phyloP scores from a whole-genome alignment of 805 yeast species.

The Wickerhamomyces alni region DNA sequence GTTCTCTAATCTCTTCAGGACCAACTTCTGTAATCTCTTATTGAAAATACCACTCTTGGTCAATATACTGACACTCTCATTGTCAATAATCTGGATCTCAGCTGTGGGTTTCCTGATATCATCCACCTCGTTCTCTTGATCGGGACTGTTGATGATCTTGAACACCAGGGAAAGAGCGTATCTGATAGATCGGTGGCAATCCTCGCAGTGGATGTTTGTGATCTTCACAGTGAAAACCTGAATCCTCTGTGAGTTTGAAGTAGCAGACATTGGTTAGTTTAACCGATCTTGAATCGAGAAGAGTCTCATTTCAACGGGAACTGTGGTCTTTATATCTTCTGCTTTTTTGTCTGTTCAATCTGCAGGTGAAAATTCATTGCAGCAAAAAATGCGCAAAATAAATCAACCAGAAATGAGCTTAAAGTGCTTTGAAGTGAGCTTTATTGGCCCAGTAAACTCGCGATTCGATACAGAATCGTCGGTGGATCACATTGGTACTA shows the following conservation, averaged over 20 bases:
- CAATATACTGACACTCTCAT: slow-evolving; percentile 9
- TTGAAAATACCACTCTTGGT: slow-evolving; percentile 3
- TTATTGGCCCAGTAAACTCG: no score
- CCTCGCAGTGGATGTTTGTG: slow-evolving; percentile 49
- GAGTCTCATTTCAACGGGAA: no score
- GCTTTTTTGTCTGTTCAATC: no score
- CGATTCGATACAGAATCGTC: no score
- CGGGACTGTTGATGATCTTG: background rate
- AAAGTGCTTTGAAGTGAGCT: background rate
- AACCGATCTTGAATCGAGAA: no score
- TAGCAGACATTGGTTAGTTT: no score
- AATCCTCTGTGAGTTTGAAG: slow-evolving; percentile 2
- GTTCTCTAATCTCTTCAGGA: slow-evolving; percentile 6
- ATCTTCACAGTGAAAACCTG: slow-evolving; percentile 8
- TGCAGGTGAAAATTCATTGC: no score
- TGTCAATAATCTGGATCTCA: slow-evolving; percentile 12
- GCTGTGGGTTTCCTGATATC: slow-evolving; percentile 2
- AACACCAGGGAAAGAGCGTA: slow-evolving; percentile 19
- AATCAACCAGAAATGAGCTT: no score
- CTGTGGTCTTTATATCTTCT: no score
- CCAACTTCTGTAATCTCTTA: slow-evolving; percentile 4
- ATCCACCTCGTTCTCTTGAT: slow-evolving; percentile 1
- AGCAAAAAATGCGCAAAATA: no score
- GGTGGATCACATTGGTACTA: no score
- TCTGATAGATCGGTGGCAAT: slow-evolving; percentile 38